A percentile compares a stretch with the other conserved stretches of the same genome.
Evolutionary conservation across 2,329 filamentous ascomycete species (phyloP).

Genomic region (Tympanopsis confertula): DNA sequence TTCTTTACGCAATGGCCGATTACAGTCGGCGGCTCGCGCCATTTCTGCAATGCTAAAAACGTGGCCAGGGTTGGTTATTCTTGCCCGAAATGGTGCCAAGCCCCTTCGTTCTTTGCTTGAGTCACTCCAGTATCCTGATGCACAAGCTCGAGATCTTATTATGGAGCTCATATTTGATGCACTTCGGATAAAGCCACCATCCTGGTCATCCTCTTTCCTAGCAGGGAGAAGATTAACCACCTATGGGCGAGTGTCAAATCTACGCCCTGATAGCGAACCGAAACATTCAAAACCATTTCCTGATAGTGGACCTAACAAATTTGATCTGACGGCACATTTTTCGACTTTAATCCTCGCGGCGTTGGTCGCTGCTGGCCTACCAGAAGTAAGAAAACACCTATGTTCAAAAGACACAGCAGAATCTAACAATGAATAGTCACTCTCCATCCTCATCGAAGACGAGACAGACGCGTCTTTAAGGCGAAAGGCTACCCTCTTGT

Average conservation of each 20-base stretch:
- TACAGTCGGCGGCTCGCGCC: constrained; percentile 85
- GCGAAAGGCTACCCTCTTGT: constrained; percentile 78
- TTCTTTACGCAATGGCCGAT: constrained; percentile 33
- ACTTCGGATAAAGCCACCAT: constrained; percentile 79
- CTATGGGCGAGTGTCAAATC: constrained; percentile 82
- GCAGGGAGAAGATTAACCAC: constrained; percentile 87
- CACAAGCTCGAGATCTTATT: constrained; percentile 58
- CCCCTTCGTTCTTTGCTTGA: constrained; percentile 68
- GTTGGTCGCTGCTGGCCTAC: constrained; percentile 68
- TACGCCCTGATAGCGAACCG: constrained; percentile 50
- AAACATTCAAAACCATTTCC: constrained; percentile 47
- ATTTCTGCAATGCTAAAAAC: constrained; percentile 83
- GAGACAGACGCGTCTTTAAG: constrained; percentile 56
- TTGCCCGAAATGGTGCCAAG: constrained; percentile 80
- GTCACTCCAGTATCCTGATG: constrained; percentile 47
- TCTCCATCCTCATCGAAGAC: constrained; percentile 56
- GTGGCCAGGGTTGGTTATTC: constrained; percentile 81
- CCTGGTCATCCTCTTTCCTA: constrained; percentile 91
- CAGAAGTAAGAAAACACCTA: background rate
- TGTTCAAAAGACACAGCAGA: too few species aligned
- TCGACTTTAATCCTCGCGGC: constrained; percentile 78
- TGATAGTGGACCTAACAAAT: constrained; percentile 67
- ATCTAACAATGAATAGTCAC: constrained; percentile 33
- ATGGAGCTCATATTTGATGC: constrained; percentile 74
- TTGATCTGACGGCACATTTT: constrained; percentile 62